Evolutionary conservation across 2,329 filamentous ascomycete genomes (phyloP), one percentile per base, ranked within the genome.

Genomic region (Cladobotryum protrusum): DNA sequence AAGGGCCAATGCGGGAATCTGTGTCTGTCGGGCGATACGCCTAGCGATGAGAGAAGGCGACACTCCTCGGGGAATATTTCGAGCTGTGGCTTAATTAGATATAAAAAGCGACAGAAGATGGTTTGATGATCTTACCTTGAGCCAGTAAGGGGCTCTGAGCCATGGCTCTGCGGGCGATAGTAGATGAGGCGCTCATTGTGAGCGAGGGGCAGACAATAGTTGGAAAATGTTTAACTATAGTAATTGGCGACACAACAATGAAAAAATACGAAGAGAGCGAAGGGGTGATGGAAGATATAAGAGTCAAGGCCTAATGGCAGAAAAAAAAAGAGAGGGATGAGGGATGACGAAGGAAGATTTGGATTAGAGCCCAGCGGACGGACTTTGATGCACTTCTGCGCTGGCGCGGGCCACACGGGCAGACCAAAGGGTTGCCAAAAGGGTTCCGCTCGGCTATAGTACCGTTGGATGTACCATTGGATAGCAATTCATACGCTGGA

Each of bases 141-240:
- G 72, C 71, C 60, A 74, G 56, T 57, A 81, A 73, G 56, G 76
- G 73, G 69, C 76, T 78, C 57, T 76, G 69, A 59, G 74, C 67
- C 55, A 75, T 70, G 53, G 76, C 77, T 71, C 77, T 70, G 53
- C 76, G 76, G 67, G 77, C 78, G 61, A 78, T 72, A 61, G 66
- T 73, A 54, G 78, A 70, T 43, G 78, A 79, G 61, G 76, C 73
- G 73, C 77, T 81, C 78, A 81, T 81, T 44, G 43, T 45, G 52
- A 53, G 52, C 52, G 24, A 46, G 44, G 17, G 14, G n/a, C 24
- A 29, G 24, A 29, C 24, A 29, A 29, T 29, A 29, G 24, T 29
- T 29, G 24, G 24, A 29, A 29, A 29, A 8, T 29, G 24, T 29
- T 2, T 29, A 9, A 29, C 24, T 29, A 29, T 29, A 9, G 24